Percentiles rank a stretch among this genome's conserved stretches.
These are phyloP conservation scores for Trametes cubensis DNA, from an alignment of 768 basidiomycete genomes.

Conservation along the genomic window DNA sequence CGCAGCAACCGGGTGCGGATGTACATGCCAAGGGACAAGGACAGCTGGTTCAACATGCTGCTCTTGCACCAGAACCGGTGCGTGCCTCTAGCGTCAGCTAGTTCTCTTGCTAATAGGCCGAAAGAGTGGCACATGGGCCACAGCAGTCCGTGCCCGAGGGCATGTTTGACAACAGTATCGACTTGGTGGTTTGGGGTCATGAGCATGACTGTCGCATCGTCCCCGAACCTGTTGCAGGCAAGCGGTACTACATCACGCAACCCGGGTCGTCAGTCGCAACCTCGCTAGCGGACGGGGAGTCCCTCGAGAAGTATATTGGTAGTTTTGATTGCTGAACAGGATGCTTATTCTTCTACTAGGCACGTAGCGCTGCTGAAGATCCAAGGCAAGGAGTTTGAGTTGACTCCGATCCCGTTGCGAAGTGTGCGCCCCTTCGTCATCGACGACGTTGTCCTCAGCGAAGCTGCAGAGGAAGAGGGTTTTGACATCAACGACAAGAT, in stretches of 20 bases:
- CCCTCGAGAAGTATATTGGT: conserved; percentile 76
- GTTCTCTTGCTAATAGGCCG: not conserved
- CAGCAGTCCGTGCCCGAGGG: conserved; percentile 95
- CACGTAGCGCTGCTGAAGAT: conserved; percentile 90
- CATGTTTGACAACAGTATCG: conserved; percentile 94
- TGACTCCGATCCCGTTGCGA: conserved; percentile 84
- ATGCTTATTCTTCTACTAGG: conserved; percentile 43
- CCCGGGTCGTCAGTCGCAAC: conserved; percentile 97
- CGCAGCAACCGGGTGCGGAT: conserved; percentile 92
- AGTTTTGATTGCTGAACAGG: too few species aligned
- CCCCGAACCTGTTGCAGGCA: conserved; percentile 89
- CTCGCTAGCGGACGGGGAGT: conserved; percentile 90
- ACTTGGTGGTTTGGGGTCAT: conserved; percentile 97
- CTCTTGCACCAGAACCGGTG: conserved; percentile 96
- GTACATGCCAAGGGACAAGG: conserved; percentile 92
- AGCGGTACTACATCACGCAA: conserved; percentile 89
- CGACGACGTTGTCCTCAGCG: conserved; percentile 75
- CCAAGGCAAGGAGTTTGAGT: conserved; percentile 83
- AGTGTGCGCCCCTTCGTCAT: conserved; percentile 95
- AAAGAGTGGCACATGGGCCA: conserved; percentile 90
- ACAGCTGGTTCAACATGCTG: conserved; percentile 94
- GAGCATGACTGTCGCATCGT: conserved; percentile 96
- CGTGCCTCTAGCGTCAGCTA: conserved; percentile 23
- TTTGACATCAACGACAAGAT: conserved; percentile 81
- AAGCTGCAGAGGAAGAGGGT: conserved; percentile 75